These are phyloP conservation scores for Fraxinus pennsylvanica DNA, from an alignment of 257 asterid genomes.

Conservation along the genomic window DNA sequence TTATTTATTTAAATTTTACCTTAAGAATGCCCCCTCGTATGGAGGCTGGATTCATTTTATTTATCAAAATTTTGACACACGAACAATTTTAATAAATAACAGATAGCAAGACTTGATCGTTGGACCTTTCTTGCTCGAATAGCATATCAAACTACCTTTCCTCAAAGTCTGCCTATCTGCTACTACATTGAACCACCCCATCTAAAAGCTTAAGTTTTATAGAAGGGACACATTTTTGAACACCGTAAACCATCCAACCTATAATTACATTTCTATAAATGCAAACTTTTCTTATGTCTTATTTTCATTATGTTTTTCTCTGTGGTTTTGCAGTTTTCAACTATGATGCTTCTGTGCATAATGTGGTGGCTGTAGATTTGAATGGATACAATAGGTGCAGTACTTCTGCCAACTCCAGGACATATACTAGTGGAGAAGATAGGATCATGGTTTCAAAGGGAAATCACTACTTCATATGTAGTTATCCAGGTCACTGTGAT, in stretches of 20 bases:
- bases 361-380: background rate
- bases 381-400: conserved; percentile 6
- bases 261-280: background rate
- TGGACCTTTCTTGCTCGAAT: no score
- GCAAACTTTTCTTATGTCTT: background rate
- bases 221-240: no score
- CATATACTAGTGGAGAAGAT: no score
- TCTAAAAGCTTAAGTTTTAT: no score
- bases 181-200: no score
- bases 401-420: background rate
- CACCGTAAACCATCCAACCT: no score
- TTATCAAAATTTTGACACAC: no score
- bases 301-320: background rate
- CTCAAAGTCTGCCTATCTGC: no score
- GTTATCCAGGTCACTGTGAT: conserved; percentile 28
- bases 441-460: conserved; percentile 23
- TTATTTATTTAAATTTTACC: no score
- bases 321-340: conserved; percentile 12
- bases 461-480: conserved; percentile 26
- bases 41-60: background rate
- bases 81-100: no score
- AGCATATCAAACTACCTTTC: no score
- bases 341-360: background rate
- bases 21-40: background rate
- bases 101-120: no score